phyloP scores from a whole-genome alignment of 176 grass and related monocot species.

The Avena sativa region DNA sequence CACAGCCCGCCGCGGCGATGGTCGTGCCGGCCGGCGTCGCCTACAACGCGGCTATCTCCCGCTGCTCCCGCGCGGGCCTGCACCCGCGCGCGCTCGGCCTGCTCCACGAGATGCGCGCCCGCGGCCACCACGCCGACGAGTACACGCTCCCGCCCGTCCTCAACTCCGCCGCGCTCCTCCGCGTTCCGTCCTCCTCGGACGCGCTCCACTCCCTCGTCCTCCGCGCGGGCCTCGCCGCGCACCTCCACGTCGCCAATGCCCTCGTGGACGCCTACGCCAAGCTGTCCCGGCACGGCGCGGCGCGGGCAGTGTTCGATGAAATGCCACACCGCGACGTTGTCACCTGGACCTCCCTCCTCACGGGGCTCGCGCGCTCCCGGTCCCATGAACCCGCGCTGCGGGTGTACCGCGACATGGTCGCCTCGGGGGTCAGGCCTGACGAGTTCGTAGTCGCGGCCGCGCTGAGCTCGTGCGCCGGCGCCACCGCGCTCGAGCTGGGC shows the following conservation, averaged over 20 bases:
- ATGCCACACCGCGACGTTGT: constrained; percentile 66
- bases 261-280: constrained; percentile 74
- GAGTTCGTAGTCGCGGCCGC: constrained; percentile 52
- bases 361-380: constrained; percentile 51
- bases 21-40: constrained; percentile 38
- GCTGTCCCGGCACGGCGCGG: constrained; percentile 30
- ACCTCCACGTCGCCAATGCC: constrained; percentile 67
- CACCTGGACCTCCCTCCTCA: constrained; percentile 71
- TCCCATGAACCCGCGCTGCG: constrained; percentile 37
- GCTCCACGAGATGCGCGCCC: constrained; percentile 60
- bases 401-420: constrained; percentile 54
- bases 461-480: constrained; percentile 56
- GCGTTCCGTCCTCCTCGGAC: background rate
- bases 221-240: constrained; percentile 50
- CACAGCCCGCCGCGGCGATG: constrained; percentile 28
- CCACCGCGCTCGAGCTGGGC: constrained; percentile 48
- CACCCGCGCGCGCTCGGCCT: constrained; percentile 44
- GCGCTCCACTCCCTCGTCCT: constrained; percentile 55
- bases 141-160: constrained; percentile 67
- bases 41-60: constrained; percentile 64
- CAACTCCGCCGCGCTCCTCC: constrained; percentile 55
- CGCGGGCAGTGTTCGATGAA: constrained; percentile 58
- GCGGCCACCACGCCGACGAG: constrained; percentile 60
- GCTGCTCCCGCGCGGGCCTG: constrained; percentile 49
- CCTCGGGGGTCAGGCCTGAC: constrained; percentile 37